Conservation (phyloP, 352 stramenopile genomes). For the Pythium diclinum region DNA sequence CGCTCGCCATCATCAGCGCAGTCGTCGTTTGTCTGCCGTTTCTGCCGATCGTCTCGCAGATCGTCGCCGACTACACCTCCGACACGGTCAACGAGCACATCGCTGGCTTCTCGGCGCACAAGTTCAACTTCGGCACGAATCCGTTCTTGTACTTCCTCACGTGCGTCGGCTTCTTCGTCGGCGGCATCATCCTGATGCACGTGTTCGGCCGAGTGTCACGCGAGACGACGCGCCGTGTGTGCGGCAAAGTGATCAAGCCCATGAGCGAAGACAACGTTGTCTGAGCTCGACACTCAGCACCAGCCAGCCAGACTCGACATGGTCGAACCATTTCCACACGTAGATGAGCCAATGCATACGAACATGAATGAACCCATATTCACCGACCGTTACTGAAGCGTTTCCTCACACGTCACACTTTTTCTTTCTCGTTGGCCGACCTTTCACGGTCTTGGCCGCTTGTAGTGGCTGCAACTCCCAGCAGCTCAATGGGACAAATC, state of each 20-base stretch:
- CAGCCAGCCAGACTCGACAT: neutral
- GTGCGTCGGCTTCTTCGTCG: conserved; percentile 25
- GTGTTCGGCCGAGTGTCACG: conserved; percentile 27
- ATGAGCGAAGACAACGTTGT: conserved; percentile 1
- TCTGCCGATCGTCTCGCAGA: conserved; percentile 31
- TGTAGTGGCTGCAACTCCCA: neutral
- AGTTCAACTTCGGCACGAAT: conserved; percentile 34
- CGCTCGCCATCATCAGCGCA: conserved; percentile 32
- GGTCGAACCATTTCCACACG: neutral
- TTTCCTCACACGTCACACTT: conserved; percentile 10
- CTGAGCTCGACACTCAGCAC: neutral
- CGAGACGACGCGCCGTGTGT: conserved; percentile 22
- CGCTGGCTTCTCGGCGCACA: conserved; percentile 22
- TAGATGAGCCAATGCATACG: neutral
- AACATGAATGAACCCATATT: conserved; percentile 4
- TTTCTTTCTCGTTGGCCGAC: neutral
- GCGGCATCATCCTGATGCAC: conserved; percentile 28
- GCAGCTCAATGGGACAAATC: conserved; percentile 11
- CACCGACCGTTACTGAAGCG: neutral
- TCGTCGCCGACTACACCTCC: conserved; percentile 27
- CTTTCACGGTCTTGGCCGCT: neutral
- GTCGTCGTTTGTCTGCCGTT: conserved; percentile 28
- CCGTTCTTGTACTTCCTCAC: conserved; percentile 30
- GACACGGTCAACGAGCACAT: conserved; percentile 21
- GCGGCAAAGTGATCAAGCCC: conserved; percentile 20